Conservation (phyloP, 2,329 filamentous ascomycete genomes). For the Chrysosporium keratinophilum region DNA sequence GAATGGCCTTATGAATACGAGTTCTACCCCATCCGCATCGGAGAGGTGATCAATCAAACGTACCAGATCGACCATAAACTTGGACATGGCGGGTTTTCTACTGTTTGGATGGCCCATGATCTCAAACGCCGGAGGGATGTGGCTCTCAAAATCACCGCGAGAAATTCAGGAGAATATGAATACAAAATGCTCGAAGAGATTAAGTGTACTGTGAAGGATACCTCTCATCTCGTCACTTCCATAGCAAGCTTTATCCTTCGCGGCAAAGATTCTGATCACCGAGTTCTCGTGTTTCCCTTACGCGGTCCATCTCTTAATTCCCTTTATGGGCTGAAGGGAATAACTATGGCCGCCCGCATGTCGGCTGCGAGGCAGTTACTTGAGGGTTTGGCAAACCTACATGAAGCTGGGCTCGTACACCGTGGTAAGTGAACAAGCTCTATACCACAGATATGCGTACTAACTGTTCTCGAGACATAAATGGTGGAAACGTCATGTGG, state of each 20-base stretch:
- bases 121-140: constrained; percentile 12
- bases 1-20: constrained; percentile 9
- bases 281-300: constrained; percentile 20
- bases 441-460: no score
- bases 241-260: constrained; percentile 12
- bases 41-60: constrained; percentile 13
- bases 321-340: constrained; percentile 6
- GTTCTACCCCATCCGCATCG: constrained; percentile 13
- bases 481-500: constrained; percentile 1
- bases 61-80: constrained; percentile 15
- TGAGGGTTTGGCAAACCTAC: no score
- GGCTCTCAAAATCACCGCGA: constrained; percentile 13
- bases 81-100: constrained; percentile 13
- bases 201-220: constrained; percentile 10
- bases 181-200: constrained; percentile 9
- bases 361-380: no score
- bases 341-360: neutral
- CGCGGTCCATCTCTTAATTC: constrained; percentile 19
- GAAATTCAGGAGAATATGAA: constrained; percentile 8
- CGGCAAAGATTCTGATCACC: constrained; percentile 7
- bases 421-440: no score
- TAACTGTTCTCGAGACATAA: no score
- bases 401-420: no score
- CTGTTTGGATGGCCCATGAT: constrained; percentile 16
- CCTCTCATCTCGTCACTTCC: constrained; percentile 13